phyloP scores from a whole-genome alignment of 176 grass and related monocot species.

The Bothriochloa decipiens region DNA sequence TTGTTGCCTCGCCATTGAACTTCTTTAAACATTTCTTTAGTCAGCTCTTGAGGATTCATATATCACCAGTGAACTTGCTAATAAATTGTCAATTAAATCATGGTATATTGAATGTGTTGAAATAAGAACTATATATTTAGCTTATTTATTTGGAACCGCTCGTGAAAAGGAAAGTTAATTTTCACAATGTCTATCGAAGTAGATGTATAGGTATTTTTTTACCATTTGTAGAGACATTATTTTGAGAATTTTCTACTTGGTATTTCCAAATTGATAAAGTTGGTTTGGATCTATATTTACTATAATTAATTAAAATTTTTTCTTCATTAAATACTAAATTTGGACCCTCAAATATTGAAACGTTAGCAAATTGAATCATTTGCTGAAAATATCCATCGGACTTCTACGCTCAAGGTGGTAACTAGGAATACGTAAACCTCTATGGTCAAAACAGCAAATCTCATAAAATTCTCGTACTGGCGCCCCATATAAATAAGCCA shows the following conservation, averaged over 20 bases:
- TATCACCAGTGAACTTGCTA: background rate
- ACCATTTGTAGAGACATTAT: no score
- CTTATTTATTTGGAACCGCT: background rate
- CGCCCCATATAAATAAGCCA: background rate
- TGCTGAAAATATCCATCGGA: background rate
- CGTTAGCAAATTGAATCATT: background rate
- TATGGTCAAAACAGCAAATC: background rate
- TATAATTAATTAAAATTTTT: background rate
- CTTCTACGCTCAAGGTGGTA: background rate
- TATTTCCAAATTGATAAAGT: background rate
- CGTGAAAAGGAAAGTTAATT: background rate
- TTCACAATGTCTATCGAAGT: background rate
- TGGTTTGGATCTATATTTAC: background rate
- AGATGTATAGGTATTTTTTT: no score
- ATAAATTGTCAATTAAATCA: background rate
- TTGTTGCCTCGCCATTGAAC: background rate
- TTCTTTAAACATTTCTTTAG: background rate
- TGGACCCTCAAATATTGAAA: background rate
- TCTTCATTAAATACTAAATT: background rate
- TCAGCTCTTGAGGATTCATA: background rate
- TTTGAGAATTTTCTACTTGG: background rate
- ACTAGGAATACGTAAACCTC: background rate
- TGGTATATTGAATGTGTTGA: background rate
- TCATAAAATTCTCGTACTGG: background rate
- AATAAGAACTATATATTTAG: background rate